Conservation (phyloP, 176 grass and related monocot species). For the Cenchrus purpureus region DNA sequence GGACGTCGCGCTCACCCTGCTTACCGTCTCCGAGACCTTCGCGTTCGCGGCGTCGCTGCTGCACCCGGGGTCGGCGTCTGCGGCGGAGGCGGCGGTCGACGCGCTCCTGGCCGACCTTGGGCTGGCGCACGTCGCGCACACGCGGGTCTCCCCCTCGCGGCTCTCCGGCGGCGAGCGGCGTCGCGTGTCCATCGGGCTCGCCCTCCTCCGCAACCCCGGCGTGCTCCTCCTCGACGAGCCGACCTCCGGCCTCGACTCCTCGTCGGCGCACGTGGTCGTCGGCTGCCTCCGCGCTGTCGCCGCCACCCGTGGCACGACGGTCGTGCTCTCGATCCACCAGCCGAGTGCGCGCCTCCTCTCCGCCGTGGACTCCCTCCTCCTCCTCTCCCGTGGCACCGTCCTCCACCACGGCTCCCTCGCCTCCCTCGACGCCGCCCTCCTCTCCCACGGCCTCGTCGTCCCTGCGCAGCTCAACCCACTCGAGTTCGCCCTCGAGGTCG, state of each 20-base stretch:
- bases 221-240: conserved; percentile 95
- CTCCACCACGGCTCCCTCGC: conserved; percentile 83
- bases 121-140: conserved; percentile 67
- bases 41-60: conserved; percentile 82
- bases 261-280: conserved; percentile 31
- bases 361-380: conserved; percentile 79
- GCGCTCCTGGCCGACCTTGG: conserved; percentile 67
- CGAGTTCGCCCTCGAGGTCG: conserved; percentile 87
- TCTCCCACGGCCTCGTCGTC: conserved; percentile 60
- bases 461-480: conserved; percentile 87
- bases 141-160: conserved; percentile 55
- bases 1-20: conserved; percentile 68
- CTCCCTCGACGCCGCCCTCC: conserved; percentile 69
- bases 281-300: not conserved
- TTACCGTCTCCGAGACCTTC: conserved; percentile 90
- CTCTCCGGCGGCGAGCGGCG: conserved; percentile 90
- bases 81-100: conserved; percentile 35
- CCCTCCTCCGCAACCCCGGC: conserved; percentile 67
- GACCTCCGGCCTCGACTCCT: conserved; percentile 87
- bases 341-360: conserved; percentile 92
- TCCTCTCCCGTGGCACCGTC: conserved; percentile 81
- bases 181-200: conserved; percentile 87
- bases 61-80: conserved; percentile 22
- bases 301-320: conserved; percentile 54
- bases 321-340: conserved; percentile 90